Percentiles rank a stretch among this genome's conserved stretches.
These are phyloP conservation scores for Neurospora sp. DNA, from an alignment of 495 filamentous ascomycete genomes.

Conservation along the genomic window DNA sequence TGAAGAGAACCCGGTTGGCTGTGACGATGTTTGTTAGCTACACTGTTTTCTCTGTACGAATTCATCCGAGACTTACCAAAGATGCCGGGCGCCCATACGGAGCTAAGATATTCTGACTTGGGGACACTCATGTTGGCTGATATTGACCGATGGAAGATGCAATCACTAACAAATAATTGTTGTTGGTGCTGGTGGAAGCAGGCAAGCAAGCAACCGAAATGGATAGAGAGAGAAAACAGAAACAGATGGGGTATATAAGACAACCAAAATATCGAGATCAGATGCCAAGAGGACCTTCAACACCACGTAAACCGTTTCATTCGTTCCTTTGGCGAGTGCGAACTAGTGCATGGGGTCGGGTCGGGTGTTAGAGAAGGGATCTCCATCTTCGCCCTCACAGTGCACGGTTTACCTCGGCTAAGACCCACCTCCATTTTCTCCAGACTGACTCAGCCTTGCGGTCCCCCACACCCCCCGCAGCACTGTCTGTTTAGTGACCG, in stretches of 20 bases:
- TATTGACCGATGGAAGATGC: neutral
- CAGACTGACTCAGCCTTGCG: neutral
- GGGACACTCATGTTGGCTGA: constrained; percentile 50
- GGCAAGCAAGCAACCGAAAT: neutral
- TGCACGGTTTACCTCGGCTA: neutral
- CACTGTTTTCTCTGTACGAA: neutral
- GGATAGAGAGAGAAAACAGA: neutral
- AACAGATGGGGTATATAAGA: neutral
- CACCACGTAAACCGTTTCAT: neutral
- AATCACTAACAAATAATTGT: neutral
- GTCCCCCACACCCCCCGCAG: neutral
- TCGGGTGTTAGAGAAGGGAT: neutral
- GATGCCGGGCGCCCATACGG: constrained; percentile 74
- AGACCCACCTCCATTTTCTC: neutral
- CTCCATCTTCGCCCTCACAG: neutral
- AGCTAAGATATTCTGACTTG: constrained; percentile 65
- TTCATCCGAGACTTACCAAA: constrained; percentile 47
- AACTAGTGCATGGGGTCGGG: neutral
- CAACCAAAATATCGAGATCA: neutral
- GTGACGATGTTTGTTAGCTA: neutral
- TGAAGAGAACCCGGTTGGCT: constrained; percentile 89
- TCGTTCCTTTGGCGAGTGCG: neutral
- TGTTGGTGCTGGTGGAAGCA: neutral
- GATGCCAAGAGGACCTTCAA: neutral
- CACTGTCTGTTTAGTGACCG: neutral